A percentile compares a stretch with the other conserved stretches of the same genome.
phyloP scores from a whole-genome alignment of 2,329 filamentous ascomycete genomes.

The Dactylellina parvicollis region DNA sequence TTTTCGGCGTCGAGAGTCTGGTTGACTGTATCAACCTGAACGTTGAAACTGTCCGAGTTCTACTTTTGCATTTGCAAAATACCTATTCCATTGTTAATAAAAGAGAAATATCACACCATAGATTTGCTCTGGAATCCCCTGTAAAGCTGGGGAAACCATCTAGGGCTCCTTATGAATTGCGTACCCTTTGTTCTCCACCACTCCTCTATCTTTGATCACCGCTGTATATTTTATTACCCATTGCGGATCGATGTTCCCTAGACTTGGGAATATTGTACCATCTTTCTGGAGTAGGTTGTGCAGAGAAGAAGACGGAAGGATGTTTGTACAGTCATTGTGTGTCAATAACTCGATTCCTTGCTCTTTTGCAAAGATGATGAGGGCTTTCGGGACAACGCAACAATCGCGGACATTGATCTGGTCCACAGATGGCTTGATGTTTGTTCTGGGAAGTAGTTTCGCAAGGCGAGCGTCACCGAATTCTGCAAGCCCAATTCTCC shows the following conservation, averaged over 20 bases:
- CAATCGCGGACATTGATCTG: conserved; percentile 97
- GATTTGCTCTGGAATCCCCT: too few species aligned
- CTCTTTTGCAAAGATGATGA: conserved; percentile 84
- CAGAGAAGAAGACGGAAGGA: conserved; percentile 84
- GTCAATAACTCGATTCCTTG: conserved; percentile 87
- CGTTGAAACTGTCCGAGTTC: not conserved
- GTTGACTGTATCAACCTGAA: not conserved
- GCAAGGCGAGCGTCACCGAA: conserved; percentile 85
- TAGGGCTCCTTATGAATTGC: not conserved
- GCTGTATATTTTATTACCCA: conserved; percentile 99
- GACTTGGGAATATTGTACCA: not conserved
- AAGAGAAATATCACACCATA: too few species aligned
- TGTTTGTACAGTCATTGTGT: conserved; percentile 92
- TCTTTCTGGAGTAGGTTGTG: conserved; percentile 83
- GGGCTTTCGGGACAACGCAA: conserved; percentile 90
- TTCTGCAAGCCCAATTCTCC: conserved; percentile 84
- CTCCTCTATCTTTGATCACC: conserved; percentile 89
- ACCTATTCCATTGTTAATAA: conserved; percentile 13
- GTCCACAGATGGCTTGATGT: conserved; percentile 80
- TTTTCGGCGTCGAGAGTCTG: not conserved
- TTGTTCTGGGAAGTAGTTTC: conserved; percentile 77
- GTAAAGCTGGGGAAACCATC: too few species aligned
- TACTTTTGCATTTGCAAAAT: conserved; percentile 41
- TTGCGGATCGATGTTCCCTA: conserved; percentile 78
- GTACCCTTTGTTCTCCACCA: conserved; percentile 98